Conservation (phyloP, 2,329 filamentous ascomycete genomes). For the Exophiala aquamarina region DNA sequence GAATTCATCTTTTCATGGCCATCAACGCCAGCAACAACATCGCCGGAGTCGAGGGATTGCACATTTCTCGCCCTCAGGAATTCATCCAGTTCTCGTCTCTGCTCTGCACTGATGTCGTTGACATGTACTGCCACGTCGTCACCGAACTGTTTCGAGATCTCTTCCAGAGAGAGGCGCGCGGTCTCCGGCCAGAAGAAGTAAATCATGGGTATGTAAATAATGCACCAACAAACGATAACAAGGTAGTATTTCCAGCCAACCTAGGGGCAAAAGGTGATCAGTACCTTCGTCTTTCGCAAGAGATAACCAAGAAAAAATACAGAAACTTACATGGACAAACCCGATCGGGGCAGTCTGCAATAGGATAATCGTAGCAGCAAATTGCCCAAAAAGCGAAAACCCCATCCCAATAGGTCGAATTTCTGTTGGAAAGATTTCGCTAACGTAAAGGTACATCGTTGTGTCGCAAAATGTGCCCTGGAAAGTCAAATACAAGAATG, state of each 20-base stretch:
- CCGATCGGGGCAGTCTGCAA: conserved; percentile 46
- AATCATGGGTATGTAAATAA: conserved; percentile 36
- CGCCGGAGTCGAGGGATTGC: too few relatives aligned
- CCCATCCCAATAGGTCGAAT: conserved; percentile 54
- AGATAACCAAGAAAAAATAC: too few relatives aligned
- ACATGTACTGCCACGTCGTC: conserved; percentile 52
- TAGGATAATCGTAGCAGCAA: conserved; percentile 49
- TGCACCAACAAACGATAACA: conserved; percentile 44
- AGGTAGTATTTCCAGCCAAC: conserved; percentile 53
- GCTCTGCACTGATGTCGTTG: conserved; percentile 44
- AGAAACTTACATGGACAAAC: too few relatives aligned
- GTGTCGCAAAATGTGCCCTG: conserved; percentile 50
- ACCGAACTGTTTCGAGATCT: conserved; percentile 49
- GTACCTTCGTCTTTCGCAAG: too few relatives aligned
- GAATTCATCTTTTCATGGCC: too few relatives aligned
- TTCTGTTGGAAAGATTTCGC: conserved; percentile 50
- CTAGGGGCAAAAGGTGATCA: too few relatives aligned
- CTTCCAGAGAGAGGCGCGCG: conserved; percentile 46
- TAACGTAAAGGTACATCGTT: conserved; percentile 50
- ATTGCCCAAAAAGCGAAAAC: conserved; percentile 53
- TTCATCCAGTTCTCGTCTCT: conserved; percentile 25
- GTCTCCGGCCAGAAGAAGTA: conserved; percentile 36
- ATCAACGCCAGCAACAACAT: too few relatives aligned
- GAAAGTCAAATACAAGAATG: conserved; percentile 49
- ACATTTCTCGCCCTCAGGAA: conserved; percentile 17